Conservation (phyloP, 305 asterid genomes). For the Fraxinus platypoda region DNA sequence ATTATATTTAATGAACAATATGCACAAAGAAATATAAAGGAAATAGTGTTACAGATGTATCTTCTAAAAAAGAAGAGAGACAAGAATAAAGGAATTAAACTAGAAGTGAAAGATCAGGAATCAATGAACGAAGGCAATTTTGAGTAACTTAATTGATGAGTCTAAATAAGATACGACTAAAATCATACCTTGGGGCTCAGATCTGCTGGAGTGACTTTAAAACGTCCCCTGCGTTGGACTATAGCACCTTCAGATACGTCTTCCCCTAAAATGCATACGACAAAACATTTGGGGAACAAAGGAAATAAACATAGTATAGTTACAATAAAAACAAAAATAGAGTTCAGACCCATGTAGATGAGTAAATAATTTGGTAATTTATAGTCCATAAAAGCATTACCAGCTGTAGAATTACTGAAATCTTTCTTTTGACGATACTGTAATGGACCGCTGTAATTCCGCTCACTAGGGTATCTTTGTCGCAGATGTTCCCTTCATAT, state of each 20-base stretch:
- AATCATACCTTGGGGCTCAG: constrained; percentile 60
- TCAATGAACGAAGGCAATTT: background rate
- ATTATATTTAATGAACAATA: background rate
- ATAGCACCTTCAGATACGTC: constrained; percentile 78
- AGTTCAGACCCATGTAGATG: background rate
- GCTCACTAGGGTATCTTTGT: constrained; percentile 51
- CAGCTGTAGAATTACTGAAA: constrained; percentile 40
- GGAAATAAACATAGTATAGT: background rate
- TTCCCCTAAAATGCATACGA: constrained; percentile 49
- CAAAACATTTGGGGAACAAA: background rate
- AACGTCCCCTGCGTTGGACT: constrained; percentile 86
- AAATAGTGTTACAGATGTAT: background rate
- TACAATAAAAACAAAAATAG: background rate
- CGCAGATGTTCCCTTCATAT: constrained; percentile 65
- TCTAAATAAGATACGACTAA: background rate
- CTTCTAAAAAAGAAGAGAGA: background rate
- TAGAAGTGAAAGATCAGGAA: background rate
- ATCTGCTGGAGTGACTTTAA: constrained; percentile 86
- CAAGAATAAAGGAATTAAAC: background rate
- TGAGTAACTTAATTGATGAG: background rate
- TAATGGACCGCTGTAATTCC: constrained; percentile 85
- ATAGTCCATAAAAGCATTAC: constrained; percentile 32
- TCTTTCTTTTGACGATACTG: constrained; percentile 81
- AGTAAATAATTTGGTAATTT: background rate
- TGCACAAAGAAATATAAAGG: background rate